phyloP scores from a whole-genome alignment of 306 rosid species.

The Mimosa bimucronata region DNA sequence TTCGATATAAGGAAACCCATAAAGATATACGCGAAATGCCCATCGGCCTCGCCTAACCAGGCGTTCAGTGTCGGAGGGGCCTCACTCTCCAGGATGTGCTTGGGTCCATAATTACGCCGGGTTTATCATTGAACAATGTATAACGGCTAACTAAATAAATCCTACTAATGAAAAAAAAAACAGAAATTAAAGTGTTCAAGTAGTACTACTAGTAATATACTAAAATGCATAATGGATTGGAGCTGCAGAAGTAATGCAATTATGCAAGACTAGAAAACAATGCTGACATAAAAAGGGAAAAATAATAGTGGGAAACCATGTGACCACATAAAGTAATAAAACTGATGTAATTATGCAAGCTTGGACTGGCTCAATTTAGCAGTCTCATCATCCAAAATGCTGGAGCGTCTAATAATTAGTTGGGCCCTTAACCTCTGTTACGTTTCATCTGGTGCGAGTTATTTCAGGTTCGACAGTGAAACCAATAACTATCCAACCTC shows the following conservation, averaged over 20 bases:
- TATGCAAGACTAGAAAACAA: conserved; percentile 47
- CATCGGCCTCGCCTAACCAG: conserved; percentile 52
- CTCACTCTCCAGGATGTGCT: conserved; percentile 59
- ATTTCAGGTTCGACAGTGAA: conserved; percentile 36
- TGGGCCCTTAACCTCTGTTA: conserved; percentile 37
- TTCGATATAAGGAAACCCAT: conserved; percentile 37
- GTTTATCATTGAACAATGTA: conserved; percentile 44
- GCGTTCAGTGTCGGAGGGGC: conserved; percentile 60
- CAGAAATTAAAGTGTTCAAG: neutral
- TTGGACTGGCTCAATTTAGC: conserved; percentile 34
- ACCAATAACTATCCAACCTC: conserved; percentile 11
- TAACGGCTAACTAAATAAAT: conserved; percentile 47
- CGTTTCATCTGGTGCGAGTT: conserved; percentile 37
- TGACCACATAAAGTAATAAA: neutral
- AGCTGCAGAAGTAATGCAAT: conserved; percentile 45
- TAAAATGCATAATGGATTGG: conserved; percentile 39
- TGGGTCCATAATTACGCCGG: conserved; percentile 60
- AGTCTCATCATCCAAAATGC: conserved; percentile 31
- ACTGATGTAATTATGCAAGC: conserved; percentile 20
- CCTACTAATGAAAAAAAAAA: too few relatives aligned
- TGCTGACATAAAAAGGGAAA: conserved; percentile 25
- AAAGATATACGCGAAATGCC: conserved; percentile 50
- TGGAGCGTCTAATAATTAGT: conserved; percentile 29
- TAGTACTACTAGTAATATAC: neutral
- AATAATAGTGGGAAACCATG: conserved; percentile 8